phyloP scores from a whole-genome alignment of 176 grass and related monocot species.

The Bonia amplexicaulis region DNA sequence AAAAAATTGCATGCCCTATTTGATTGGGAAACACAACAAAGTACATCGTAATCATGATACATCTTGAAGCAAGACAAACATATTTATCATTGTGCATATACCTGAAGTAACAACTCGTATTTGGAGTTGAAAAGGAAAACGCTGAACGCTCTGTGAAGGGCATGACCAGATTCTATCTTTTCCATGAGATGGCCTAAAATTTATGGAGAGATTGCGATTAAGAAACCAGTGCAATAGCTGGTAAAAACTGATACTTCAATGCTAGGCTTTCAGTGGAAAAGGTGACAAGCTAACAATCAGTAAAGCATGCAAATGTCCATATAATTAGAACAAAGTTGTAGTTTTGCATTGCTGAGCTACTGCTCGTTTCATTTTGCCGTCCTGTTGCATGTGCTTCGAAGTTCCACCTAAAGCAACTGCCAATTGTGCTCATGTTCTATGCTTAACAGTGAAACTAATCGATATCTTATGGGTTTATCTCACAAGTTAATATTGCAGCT shows the following conservation, averaged over 20 bases:
- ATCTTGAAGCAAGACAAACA: neutral
- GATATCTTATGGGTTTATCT: neutral
- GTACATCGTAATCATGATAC: neutral
- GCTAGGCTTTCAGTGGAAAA: neutral
- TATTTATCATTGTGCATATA: conserved; percentile 17
- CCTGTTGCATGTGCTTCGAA: neutral
- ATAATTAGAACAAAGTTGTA: neutral
- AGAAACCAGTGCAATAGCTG: neutral
- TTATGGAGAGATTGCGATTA: conserved; percentile 1
- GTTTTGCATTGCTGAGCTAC: neutral
- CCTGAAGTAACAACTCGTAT: conserved; percentile 81
- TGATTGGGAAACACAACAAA: neutral
- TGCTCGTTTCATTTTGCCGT: neutral
- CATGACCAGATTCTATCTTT: conserved; percentile 78
- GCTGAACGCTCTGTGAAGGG: conserved; percentile 81
- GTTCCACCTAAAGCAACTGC: neutral
- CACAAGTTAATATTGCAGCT: neutral
- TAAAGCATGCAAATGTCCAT: neutral
- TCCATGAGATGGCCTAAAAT: conserved; percentile 87
- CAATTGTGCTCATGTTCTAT: neutral
- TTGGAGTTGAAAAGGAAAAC: conserved; percentile 93
- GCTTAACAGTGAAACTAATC: neutral
- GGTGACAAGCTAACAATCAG: neutral
- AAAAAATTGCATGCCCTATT: neutral
- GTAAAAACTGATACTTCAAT: neutral